Base-by-base conservation (phyloP, 2,329 filamentous ascomycete genomes). In the Laburnicola sp. region DNA sequence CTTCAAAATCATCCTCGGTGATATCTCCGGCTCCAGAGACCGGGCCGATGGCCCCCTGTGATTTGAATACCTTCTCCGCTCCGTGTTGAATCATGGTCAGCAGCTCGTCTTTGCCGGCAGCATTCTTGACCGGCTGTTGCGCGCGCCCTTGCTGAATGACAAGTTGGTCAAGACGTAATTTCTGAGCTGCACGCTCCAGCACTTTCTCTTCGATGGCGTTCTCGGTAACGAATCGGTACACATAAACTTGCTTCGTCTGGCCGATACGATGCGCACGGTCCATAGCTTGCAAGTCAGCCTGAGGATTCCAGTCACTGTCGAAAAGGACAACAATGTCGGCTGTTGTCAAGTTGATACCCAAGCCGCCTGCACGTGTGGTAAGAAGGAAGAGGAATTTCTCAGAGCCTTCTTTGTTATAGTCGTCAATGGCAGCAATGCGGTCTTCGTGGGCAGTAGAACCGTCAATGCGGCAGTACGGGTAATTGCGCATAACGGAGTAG, bases 201-300 rank as follows among this genome's bases (percentile, higher is more conserved):
- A 99, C 94, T 76, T 99, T 97, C 75, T 99, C 94, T 69, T 99
- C 94, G 53, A 99, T 97, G 0, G 94, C 94, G 67, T 96, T 95
- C 70, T 99, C 94, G 0, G 95, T 99, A 23, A 99, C 89, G 64
- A 99, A 97, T 53, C 94, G 85, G 77, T 96, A 99, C 3, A 99
- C 94, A 37, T 92, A 83, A 8, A 99, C 94, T 71, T 99, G 94
- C 76, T 99, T 99, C 4, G 91, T 99, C 76, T 99, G 94, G 34
- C 94, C 94, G 63, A 99, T 99, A 76, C 94, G 91, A 77, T 99
- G 94, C 45, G 94, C 94, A 70, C 94, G 89, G 68, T 99, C 94
- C 94, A 99, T 99, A 50, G 94, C 94, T 74, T 99, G 94, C 53
- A 99, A 77, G 84, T 99, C 94, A 16, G 94, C 94, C 74, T 99